phyloP scores from a whole-genome alignment of 2,329 filamentous ascomycete species.

The Claviceps lovelessii region DNA sequence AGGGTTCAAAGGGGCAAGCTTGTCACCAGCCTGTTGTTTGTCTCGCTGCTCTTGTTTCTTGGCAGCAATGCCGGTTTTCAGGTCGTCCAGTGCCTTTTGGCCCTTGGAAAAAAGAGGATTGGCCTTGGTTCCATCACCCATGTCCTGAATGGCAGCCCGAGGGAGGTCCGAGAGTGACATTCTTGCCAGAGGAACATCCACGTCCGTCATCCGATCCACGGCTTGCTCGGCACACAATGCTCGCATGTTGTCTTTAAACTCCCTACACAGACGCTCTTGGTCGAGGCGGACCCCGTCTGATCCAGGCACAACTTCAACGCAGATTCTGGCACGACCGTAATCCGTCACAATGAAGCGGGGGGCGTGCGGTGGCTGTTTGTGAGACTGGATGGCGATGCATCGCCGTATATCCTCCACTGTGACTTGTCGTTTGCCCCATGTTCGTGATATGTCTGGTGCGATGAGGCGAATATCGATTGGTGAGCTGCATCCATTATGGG shows the following conservation, averaged over 20 bases:
- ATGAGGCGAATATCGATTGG: constrained; percentile 51
- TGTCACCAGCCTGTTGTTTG: constrained; percentile 18
- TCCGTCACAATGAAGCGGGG: constrained; percentile 33
- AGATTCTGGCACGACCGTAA: constrained; percentile 41
- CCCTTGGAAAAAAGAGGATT: constrained; percentile 49
- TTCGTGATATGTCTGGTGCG: constrained; percentile 46
- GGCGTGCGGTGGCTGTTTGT: constrained; percentile 14
- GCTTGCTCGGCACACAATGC: constrained; percentile 26
- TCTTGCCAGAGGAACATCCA: constrained; percentile 34
- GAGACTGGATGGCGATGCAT: constrained; percentile 47
- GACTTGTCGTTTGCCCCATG: constrained; percentile 60
- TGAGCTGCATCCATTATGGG: constrained; percentile 48
- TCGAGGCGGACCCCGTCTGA: constrained; percentile 27
- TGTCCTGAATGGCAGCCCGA: constrained; percentile 20
- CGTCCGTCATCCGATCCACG: constrained; percentile 17
- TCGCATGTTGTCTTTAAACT: constrained; percentile 39
- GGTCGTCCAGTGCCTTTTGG: constrained; percentile 51
- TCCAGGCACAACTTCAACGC: constrained; percentile 38
- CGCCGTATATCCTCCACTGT: constrained; percentile 50
- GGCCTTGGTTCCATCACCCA: constrained; percentile 24
- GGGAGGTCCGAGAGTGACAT: constrained; percentile 37
- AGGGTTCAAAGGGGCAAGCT: constrained; percentile 20
- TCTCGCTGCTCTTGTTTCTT: constrained; percentile 34
- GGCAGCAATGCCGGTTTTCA: constrained; percentile 46
- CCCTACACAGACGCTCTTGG: constrained; percentile 36